These are phyloP conservation scores for Cyberlindnera saturnus DNA, from an alignment of 805 yeast species.

Conservation along the genomic window DNA sequence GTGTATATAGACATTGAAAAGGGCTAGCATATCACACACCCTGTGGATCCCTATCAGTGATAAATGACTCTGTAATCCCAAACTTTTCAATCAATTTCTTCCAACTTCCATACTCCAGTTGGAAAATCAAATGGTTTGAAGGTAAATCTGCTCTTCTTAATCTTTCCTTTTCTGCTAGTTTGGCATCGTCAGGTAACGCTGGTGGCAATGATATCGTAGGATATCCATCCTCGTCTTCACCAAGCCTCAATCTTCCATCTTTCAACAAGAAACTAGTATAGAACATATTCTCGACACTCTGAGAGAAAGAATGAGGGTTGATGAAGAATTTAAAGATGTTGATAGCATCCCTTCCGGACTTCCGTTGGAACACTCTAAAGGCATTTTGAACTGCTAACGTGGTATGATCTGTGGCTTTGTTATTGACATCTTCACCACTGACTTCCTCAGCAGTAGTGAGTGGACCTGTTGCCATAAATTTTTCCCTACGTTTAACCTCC, in stretches of 20 bases:
- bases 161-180: conserved; percentile 19
- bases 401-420: conserved; percentile 51
- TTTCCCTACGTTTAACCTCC: conserved; percentile 29
- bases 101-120: conserved; percentile 68
- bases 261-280: conserved; percentile 74
- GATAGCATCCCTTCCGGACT: conserved; percentile 33
- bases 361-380: conserved; percentile 32
- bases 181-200: conserved; percentile 22
- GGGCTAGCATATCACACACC: neutral
- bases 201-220: conserved; percentile 35
- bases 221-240: conserved; percentile 42
- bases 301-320: conserved; percentile 71
- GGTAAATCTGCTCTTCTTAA: conserved; percentile 23
- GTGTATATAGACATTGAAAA: neutral
- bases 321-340: conserved; percentile 62
- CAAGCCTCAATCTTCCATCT: conserved; percentile 59
- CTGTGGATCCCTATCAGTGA: conserved; percentile 34
- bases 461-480: conserved; percentile 35
- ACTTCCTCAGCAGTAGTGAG: conserved; percentile 52
- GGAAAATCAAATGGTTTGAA: conserved; percentile 64
- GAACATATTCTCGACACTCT: conserved; percentile 79
- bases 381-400: conserved; percentile 56
- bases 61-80: conserved; percentile 48
- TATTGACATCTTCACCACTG: conserved; percentile 43
- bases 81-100: conserved; percentile 43